Conservation (phyloP, 208 protist species). For the Wallacemonas sp. region DNA sequence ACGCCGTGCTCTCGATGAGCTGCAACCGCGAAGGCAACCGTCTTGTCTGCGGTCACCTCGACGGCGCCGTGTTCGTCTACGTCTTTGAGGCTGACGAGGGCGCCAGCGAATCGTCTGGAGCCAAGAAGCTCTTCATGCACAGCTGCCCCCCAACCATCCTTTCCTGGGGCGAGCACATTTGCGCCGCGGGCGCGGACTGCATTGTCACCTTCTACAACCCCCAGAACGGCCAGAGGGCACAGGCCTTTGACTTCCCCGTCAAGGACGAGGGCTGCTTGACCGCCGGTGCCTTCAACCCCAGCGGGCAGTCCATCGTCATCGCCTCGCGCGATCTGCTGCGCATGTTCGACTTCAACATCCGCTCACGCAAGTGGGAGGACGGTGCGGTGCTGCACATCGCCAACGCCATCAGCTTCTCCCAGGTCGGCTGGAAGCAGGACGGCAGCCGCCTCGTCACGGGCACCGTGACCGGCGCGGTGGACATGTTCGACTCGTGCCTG, state of each 20-base stretch:
- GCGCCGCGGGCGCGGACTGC: slow-evolving; percentile 90
- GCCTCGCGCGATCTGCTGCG: slow-evolving; percentile 89
- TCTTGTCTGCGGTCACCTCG: slow-evolving; percentile 92
- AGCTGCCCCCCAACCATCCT: slow-evolving; percentile 88
- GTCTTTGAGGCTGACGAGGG: slow-evolving; percentile 86
- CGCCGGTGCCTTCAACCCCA: slow-evolving; percentile 90
- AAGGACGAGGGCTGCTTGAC: slow-evolving; percentile 93
- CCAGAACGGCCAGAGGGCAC: slow-evolving; percentile 75
- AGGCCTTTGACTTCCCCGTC: slow-evolving; percentile 89
- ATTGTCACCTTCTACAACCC: slow-evolving; percentile 93
- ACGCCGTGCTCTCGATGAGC: slow-evolving; percentile 85
- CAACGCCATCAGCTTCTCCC: slow-evolving; percentile 93
- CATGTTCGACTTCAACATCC: slow-evolving; percentile 93
- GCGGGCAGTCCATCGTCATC: slow-evolving; percentile 92
- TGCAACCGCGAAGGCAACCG: slow-evolving; percentile 75
- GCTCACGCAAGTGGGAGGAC: slow-evolving; percentile 94
- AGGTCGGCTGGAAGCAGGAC: slow-evolving; percentile 94
- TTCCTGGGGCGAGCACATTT: slow-evolving; percentile 93
- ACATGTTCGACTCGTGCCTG: slow-evolving; percentile 97
- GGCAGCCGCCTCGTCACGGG: slow-evolving; percentile 94
- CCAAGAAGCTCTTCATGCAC: slow-evolving; percentile 89
- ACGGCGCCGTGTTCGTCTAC: slow-evolving; percentile 91
- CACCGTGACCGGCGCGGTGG: slow-evolving; percentile 92
- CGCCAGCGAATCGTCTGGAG: slow-evolving; percentile 44
- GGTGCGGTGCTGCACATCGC: slow-evolving; percentile 68